A percentile compares a stretch with the other conserved stretches of the same genome.
These are phyloP conservation scores for Chlorociboria aeruginascens DNA, from an alignment of 495 filamentous ascomycete genomes.

Conservation along the genomic window DNA sequence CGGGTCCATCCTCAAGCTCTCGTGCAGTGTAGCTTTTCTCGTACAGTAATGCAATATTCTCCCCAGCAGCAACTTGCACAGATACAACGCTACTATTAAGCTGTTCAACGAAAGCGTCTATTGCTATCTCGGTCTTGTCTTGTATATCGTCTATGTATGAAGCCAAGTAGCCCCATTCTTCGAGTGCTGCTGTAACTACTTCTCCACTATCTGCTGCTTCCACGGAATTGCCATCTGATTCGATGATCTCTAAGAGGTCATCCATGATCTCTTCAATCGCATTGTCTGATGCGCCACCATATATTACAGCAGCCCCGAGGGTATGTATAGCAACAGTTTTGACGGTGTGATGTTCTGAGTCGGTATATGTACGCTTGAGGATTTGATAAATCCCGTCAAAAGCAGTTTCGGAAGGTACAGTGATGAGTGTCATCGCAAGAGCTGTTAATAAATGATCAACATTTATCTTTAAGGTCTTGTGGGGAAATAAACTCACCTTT, in stretches of 20 bases:
- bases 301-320: conserved; percentile 60
- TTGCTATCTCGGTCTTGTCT: conserved; percentile 55
- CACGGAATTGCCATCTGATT: conserved; percentile 68
- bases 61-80: conserved; percentile 78
- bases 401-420: conserved; percentile 54
- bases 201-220: conserved; percentile 60
- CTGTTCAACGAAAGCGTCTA: conserved; percentile 85
- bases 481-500: conserved; percentile 24
- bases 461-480: neutral
- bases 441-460: conserved; percentile 26
- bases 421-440: conserved; percentile 64
- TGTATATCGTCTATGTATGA: conserved; percentile 76
- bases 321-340: conserved; percentile 70
- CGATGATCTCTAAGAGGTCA: conserved; percentile 73
- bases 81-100: conserved; percentile 61
- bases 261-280: conserved; percentile 69
- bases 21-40: conserved; percentile 66
- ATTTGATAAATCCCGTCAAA: conserved; percentile 51
- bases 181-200: conserved; percentile 74
- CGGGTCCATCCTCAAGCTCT: conserved; percentile 44
- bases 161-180: conserved; percentile 80
- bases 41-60: conserved; percentile 82
- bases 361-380: conserved; percentile 59
- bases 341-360: conserved; percentile 48
- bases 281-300: conserved; percentile 61